Evolutionary conservation across 2,329 filamentous ascomycete species (phyloP), one percentile per base, ranked within the genome.

Genomic region (Aureobasidium sp.): DNA sequence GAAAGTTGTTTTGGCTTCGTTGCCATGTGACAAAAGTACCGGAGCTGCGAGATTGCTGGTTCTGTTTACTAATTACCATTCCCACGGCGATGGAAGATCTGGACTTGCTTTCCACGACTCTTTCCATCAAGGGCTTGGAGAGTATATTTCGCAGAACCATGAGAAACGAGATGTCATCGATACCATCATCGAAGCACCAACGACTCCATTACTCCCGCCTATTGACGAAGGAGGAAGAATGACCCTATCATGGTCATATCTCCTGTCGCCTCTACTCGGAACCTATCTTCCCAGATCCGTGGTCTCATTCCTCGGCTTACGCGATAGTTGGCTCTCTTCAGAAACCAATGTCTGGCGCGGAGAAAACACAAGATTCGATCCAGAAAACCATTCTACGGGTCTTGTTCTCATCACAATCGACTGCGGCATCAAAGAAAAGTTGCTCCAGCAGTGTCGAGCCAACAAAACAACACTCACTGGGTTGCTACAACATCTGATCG

Each of bases 21-120:
- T 81, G 1, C 23, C 51, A 1, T 10, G 31, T 8, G 18, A 4
- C 15, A 33, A 45, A 7, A 51, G 60, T 0, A 45, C 60, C 11
- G 38, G 54, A 16, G 38, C 50, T 8, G 69, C 20, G 8, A 70
- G 73, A 18, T 75, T 69, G 67, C 77, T 80, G 48, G 72, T 83
- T 9, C 73, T 76, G 0, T 84, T 83, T 61, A 71, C 75, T 1
- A 84, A 74, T 69, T 84, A 81, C 0, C 83, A 85, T 70, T 71
- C 75, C 2, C 72, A 82, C 4, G 80, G 79, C 10, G 83, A 85
- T 67, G 84, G 82, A 0, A 76, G 75, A 43, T 79, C 78, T 0
- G 82, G 81, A 8, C 60, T 77, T 0, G 70, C 77, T 6, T 84
- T 86, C 65, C 82, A 85, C 64, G 72, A 70, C 4, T 75, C 79